Evolutionary conservation across 1,284 basidiomycete species (phyloP).

Genomic region (Leccinum fallax): DNA sequence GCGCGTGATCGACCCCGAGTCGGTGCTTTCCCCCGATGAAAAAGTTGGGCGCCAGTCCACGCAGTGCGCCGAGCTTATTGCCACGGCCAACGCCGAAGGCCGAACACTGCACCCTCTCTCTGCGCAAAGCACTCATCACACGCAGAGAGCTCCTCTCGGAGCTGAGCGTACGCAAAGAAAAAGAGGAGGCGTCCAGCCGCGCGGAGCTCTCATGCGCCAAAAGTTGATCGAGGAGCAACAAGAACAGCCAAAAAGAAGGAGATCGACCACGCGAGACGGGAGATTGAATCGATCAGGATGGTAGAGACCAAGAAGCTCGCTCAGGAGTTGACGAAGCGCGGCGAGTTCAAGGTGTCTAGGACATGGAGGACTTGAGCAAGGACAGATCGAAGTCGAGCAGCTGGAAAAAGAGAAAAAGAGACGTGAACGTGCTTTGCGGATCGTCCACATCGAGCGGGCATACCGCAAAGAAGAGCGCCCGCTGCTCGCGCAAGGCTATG

Average conservation of each 20-base stretch:
- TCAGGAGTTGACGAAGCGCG: not conserved
- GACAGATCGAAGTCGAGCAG: constrained; percentile 87
- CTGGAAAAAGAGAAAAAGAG: constrained; percentile 90
- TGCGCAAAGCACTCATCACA: not conserved
- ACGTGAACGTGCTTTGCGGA: constrained; percentile 77
- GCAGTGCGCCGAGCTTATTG: too few relatives aligned
- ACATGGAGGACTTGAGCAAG: constrained; percentile 43
- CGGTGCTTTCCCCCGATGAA: too few relatives aligned
- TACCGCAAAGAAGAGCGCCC: constrained; percentile 94
- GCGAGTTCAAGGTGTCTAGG: constrained; percentile 59
- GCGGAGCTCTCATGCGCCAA: constrained; percentile 73
- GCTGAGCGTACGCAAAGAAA: not conserved
- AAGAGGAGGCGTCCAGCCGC: constrained; percentile 70
- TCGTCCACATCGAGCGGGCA: constrained; percentile 83
- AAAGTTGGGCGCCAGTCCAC: too few relatives aligned
- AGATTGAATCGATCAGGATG: constrained; percentile 63
- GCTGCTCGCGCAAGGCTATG: constrained; percentile 89
- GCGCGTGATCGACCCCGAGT: too few relatives aligned
- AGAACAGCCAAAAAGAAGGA: constrained; percentile 68
- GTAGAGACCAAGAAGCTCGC: not conserved
- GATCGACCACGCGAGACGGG: constrained; percentile 76
- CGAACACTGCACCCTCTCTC: too few relatives aligned
- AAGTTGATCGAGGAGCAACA: constrained; percentile 73
- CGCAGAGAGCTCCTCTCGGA: not conserved
- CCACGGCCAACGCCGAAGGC: constrained; percentile 39